Evolutionary conservation across 2,329 filamentous ascomycete species (phyloP), one percentile per base, ranked within the genome.

Genomic region (Paracamarosporium sp.): DNA sequence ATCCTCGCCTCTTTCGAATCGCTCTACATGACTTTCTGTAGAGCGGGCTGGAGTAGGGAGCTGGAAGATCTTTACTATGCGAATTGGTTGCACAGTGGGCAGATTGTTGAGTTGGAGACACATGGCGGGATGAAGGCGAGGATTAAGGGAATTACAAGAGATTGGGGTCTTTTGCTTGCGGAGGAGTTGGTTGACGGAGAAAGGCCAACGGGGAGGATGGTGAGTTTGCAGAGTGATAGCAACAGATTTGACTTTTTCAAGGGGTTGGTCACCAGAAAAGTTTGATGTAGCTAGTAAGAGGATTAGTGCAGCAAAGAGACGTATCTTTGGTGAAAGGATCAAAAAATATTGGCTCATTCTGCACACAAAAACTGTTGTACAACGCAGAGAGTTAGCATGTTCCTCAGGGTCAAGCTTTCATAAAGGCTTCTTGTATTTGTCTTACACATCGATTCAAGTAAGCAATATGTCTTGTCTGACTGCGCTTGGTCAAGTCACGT

Each of bases 181-280:
- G 91, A 97, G 76, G 93, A 98, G 81, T 76, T 96, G 52, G 89
- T 88, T 2, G 85, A 82, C 74, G 85, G 90, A 57, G 92, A 92
- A 61, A 82, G 88, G 52, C 81, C 83, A 2, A 97, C 91, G 0
- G 93, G 94, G 0, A 90, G 85, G 77, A 81, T 90, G 48, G 94
- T 90, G 85, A 87, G 90, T 67, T 78, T 99, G 78, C 93, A 97
- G 81, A 97, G 93, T 75, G 95, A 99, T 76, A 92, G 93, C 74
- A 99, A 99, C 72, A 97, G 93, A 76, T 99, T 99, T 80, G 95
- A 99, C 78, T 99, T 97, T 76, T 96, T 97, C 80, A 91, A 86
- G 72, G 95, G 95, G 0, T 72, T 99, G 68, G 81, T 99, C 20
- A 92, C 87, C 80, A 86, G 89, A 69, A 98, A 96, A 82, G 76